Conservation (phyloP, 768 basidiomycete species). For the Pleurotus djamor region DNA sequence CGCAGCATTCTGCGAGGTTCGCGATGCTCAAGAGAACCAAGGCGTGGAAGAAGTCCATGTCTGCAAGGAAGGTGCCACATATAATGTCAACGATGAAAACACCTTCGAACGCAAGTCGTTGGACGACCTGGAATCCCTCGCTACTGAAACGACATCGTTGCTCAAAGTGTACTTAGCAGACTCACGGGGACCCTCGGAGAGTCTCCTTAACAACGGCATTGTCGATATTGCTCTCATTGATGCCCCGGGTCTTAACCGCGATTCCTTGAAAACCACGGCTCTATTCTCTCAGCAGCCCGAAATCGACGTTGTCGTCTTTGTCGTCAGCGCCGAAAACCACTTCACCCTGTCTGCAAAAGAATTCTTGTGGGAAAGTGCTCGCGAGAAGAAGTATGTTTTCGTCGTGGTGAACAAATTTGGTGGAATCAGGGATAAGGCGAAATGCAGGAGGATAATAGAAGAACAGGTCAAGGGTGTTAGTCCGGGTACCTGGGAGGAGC, state of each 20-base stretch:
- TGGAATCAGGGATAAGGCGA: slow-evolving; percentile 92
- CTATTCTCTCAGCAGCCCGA: slow-evolving; percentile 95
- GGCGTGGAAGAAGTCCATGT: slow-evolving; percentile 87
- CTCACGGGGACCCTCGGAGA: slow-evolving; percentile 65
- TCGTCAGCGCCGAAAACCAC: slow-evolving; percentile 97
- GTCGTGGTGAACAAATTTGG: slow-evolving; percentile 99
- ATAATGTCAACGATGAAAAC: slow-evolving; percentile 67
- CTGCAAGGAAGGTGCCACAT: slow-evolving; percentile 63
- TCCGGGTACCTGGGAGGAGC: slow-evolving; percentile 89
- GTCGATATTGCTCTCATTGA: slow-evolving; percentile 99
- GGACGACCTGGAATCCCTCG: slow-evolving; percentile 73
- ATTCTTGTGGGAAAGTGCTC: slow-evolving; percentile 89
- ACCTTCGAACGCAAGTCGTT: slow-evolving; percentile 75
- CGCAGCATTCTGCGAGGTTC: slow-evolving; percentile 95
- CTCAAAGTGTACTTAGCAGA: slow-evolving; percentile 91
- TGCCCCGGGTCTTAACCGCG: slow-evolving; percentile 95
- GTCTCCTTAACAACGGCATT: slow-evolving; percentile 87
- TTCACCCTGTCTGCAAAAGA: slow-evolving; percentile 95
- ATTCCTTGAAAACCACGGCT: slow-evolving; percentile 92
- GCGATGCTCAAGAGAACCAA: slow-evolving; percentile 79
- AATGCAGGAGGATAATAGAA: slow-evolving; percentile 83
- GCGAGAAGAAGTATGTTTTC: slow-evolving; percentile 97
- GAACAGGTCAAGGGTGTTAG: slow-evolving; percentile 94
- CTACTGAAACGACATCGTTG: slow-evolving; percentile 69
- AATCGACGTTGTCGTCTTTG: slow-evolving; percentile 98